Evolutionary conservation across 306 rosid genomes (phyloP).

Genomic region (Rosa persica): DNA sequence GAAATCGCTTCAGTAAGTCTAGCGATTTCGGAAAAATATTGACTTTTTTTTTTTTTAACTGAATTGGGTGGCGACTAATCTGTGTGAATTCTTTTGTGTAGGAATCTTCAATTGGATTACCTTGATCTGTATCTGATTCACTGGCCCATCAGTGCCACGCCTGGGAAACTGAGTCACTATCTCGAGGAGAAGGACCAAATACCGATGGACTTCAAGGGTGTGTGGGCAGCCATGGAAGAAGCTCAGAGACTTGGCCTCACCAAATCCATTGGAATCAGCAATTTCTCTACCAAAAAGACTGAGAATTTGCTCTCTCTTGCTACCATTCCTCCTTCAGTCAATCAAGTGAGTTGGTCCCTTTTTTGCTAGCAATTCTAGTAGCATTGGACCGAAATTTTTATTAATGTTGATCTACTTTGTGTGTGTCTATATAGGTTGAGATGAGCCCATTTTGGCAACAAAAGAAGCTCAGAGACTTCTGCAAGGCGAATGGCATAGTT

Average conservation of each 20-base stretch:
- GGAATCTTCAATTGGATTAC: neutral
- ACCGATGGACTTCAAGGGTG: neutral
- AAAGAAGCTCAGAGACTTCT: neutral
- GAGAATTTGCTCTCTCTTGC: neutral
- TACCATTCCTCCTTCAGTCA: neutral
- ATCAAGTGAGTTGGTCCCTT: neutral
- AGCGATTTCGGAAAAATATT: too few species aligned
- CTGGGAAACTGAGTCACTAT: neutral
- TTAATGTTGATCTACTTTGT: neutral
- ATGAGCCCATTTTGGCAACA: constrained; percentile 1
- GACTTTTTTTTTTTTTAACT: neutral
- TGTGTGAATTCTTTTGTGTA: neutral
- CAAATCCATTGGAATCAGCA: neutral
- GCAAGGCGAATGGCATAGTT: neutral
- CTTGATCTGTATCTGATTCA: neutral
- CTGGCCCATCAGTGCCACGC: neutral
- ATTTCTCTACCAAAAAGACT: neutral
- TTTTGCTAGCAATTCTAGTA: neutral
- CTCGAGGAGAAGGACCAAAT: neutral
- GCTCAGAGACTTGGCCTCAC: neutral
- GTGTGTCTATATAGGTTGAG: neutral
- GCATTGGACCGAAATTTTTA: neutral
- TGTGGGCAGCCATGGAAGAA: neutral
- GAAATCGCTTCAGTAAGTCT: too few species aligned
- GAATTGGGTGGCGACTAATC: neutral